These are phyloP conservation scores for Corinectria fuckeliana DNA, from an alignment of 2,329 filamentous ascomycete genomes.

Conservation along the genomic window DNA sequence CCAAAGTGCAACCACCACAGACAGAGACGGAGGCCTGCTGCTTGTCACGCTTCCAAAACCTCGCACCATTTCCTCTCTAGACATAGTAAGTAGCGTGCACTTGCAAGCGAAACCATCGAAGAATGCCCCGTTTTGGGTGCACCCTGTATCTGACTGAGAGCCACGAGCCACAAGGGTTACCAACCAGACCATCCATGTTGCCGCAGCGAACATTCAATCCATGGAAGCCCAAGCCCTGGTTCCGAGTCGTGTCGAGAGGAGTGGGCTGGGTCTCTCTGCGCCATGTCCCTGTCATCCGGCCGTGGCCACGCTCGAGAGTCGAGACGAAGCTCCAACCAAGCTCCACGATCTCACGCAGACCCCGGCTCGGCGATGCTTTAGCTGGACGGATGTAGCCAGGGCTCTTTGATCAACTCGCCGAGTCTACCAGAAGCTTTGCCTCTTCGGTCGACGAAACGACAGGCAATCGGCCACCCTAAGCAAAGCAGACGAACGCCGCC, in stretches of 20 bases:
- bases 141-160: constrained; percentile 21
- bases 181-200: constrained; percentile 19
- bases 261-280: constrained; percentile 1
- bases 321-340: constrained; percentile 21
- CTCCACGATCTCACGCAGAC: constrained; percentile 29
- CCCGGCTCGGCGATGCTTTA: constrained; percentile 18
- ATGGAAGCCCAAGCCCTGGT: background rate
- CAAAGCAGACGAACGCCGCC: constrained; percentile 15
- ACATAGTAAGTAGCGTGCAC: constrained; percentile 8
- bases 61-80: constrained; percentile 11
- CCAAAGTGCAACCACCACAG: constrained; percentile 2
- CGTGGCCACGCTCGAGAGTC: background rate
- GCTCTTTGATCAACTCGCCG: constrained; percentile 13
- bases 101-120: constrained; percentile 7
- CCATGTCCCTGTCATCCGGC: constrained; percentile 15
- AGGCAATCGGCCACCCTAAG: constrained; percentile 25
- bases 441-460: constrained; percentile 19
- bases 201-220: background rate
- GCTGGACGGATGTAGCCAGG: constrained; percentile 32
- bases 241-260: no score
- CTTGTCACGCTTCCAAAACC: constrained; percentile 5
- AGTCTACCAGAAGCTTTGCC: constrained; percentile 18
- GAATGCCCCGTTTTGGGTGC: background rate
- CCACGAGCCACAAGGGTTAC: constrained; percentile 34
- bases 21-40: constrained; percentile 8